phyloP scores from a whole-genome alignment of 73 alveolate genomes.

The Loxodes magnus region DNA sequence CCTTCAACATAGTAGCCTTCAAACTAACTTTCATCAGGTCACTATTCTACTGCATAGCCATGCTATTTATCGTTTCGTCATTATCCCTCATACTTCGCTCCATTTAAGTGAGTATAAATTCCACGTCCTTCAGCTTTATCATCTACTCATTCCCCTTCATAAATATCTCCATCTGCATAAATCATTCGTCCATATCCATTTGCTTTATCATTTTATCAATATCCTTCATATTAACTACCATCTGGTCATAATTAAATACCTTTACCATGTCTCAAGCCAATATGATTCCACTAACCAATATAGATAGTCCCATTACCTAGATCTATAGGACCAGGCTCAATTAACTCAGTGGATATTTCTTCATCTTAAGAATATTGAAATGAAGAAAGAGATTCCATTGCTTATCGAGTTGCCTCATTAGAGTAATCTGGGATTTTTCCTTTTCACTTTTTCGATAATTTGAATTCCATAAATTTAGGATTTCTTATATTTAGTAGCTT shows the following conservation, averaged over 20 bases:
- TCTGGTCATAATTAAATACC: slow-evolving; percentile 25
- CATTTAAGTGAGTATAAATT: slow-evolving; percentile 1
- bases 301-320: slow-evolving; percentile 15
- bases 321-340: no score
- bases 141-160: slow-evolving; percentile 47
- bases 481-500: no score
- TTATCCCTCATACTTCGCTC: slow-evolving; percentile 35
- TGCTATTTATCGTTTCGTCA: slow-evolving; percentile 17
- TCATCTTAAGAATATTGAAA: no score
- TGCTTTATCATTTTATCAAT: slow-evolving; percentile 13
- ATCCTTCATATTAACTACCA: slow-evolving; percentile 23
- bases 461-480: slow-evolving; percentile 29
- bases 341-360: no score
- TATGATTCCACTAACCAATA: slow-evolving; percentile 43
- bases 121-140: slow-evolving; percentile 27
- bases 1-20: slow-evolving; percentile 27
- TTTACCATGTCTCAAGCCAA: slow-evolving; percentile 24
- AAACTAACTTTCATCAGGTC: slow-evolving; percentile 27
- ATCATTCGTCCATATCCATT: slow-evolving; percentile 36
- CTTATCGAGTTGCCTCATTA: no score
- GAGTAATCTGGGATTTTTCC: slow-evolving; percentile 22
- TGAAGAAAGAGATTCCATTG: no score
- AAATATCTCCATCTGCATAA: slow-evolving; percentile 44
- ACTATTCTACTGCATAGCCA: slow-evolving; percentile 23
- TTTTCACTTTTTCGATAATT: slow-evolving; percentile 27